Percentiles rank a stretch among this genome's conserved stretches.
phyloP scores from a whole-genome alignment of 129 eudicot species.

The Centrapalus pauciflorus region DNA sequence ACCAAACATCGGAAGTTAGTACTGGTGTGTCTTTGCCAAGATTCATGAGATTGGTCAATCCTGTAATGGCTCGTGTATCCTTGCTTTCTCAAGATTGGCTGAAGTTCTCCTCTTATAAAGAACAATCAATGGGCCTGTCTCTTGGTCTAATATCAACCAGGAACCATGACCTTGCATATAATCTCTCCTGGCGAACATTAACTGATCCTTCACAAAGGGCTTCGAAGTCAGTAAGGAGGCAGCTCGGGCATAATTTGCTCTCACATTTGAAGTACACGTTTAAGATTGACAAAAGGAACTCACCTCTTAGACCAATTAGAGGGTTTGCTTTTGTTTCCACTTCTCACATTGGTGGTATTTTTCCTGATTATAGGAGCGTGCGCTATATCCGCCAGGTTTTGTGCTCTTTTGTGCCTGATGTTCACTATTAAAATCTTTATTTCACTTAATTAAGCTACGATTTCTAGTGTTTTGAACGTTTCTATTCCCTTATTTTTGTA shows the following conservation, averaged over 20 bases:
- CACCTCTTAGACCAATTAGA: conserved; percentile 76
- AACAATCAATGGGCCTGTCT: conserved; percentile 58
- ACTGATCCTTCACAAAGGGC: conserved; percentile 75
- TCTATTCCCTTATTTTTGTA: too few species aligned
- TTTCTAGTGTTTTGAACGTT: background rate
- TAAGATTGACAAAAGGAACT: conserved; percentile 69
- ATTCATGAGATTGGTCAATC: conserved; percentile 48
- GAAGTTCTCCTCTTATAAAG: conserved; percentile 79
- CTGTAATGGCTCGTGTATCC: conserved; percentile 66
- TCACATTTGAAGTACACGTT: conserved; percentile 75
- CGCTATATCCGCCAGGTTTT: conserved; percentile 85
- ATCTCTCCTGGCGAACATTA: conserved; percentile 64
- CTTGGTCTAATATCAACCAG: conserved; percentile 63
- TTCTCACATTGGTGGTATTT: conserved; percentile 77
- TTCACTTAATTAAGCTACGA: background rate
- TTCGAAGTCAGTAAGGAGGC: conserved; percentile 60
- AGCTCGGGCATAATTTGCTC: conserved; percentile 69
- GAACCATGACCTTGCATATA: conserved; percentile 74
- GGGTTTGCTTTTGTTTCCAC: conserved; percentile 83
- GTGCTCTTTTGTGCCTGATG: conserved; percentile 3
- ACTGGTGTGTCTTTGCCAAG: conserved; percentile 69
- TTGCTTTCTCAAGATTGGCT: conserved; percentile 88
- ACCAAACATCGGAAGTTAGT: conserved; percentile 74
- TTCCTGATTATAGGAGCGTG: conserved; percentile 74
- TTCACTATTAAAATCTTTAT: background rate